Conservation (phyloP, 805 yeast genomes). For the Ogataea paraovalis region DNA sequence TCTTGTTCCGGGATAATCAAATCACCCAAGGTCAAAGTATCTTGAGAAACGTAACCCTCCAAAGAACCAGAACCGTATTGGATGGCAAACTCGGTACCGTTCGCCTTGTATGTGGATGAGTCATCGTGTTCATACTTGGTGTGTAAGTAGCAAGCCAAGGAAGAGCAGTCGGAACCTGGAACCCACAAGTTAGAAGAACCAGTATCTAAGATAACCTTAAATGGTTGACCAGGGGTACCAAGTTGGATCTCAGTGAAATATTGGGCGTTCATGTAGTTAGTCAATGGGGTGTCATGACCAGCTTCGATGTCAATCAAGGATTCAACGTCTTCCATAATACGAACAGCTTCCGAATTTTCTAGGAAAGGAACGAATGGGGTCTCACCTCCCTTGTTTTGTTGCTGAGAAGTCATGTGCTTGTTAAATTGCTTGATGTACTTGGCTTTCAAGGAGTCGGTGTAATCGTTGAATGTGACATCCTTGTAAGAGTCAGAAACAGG, state of each 20-base stretch:
- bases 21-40: slow-evolving; percentile 75
- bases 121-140: slow-evolving; percentile 79
- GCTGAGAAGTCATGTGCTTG: slow-evolving; percentile 30
- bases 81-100: slow-evolving; percentile 82
- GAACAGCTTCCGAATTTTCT: slow-evolving; percentile 9
- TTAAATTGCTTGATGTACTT: slow-evolving; percentile 43
- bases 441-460: slow-evolving; percentile 43
- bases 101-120: slow-evolving; percentile 80
- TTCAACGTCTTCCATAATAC: slow-evolving; percentile 7
- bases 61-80: slow-evolving; percentile 91
- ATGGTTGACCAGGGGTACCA: slow-evolving; percentile 91
- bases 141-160: slow-evolving; percentile 94
- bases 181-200: slow-evolving; percentile 98
- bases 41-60: slow-evolving; percentile 90
- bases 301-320: slow-evolving; percentile 22
- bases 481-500: slow-evolving; percentile 45
- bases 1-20: slow-evolving; percentile 83
- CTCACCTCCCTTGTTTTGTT: slow-evolving; percentile 24
- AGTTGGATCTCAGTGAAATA: slow-evolving; percentile 86
- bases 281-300: slow-evolving; percentile 76
- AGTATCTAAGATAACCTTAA: slow-evolving; percentile 93
- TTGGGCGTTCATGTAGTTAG: slow-evolving; percentile 94
- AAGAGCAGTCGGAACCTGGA: slow-evolving; percentile 82
- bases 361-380: slow-evolving; percentile 43
- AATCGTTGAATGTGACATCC: slow-evolving; percentile 42